phyloP scores from a whole-genome alignment of 1,284 basidiomycete genomes.

The Mycosarcoma mackinlayi region DNA sequence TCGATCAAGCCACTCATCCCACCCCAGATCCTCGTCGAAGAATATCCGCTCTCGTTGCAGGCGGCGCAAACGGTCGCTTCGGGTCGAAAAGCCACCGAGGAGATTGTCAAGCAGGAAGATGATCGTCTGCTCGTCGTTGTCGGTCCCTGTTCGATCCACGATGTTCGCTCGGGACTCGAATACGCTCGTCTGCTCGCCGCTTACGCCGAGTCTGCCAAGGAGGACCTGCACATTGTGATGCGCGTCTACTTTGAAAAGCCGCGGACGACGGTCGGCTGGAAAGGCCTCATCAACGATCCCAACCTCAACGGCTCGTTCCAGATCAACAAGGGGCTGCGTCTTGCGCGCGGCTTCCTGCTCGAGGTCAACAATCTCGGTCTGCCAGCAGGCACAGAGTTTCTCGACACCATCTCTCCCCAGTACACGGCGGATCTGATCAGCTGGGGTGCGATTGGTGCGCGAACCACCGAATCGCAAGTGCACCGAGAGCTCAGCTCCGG shows the following conservation, averaged over 20 bases:
- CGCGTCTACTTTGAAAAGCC: slow-evolving; percentile 68
- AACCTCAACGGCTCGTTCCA: slow-evolving; percentile 83
- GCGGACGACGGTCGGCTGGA: slow-evolving; percentile 96
- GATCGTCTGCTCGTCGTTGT: slow-evolving; percentile 66
- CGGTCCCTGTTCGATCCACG: slow-evolving; percentile 67
- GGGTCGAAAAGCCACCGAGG: slow-evolving; percentile 58
- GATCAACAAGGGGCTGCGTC: slow-evolving; percentile 95
- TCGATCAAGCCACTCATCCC: slow-evolving; percentile 65
- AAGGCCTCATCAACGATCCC: slow-evolving; percentile 94
- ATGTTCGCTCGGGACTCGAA: slow-evolving; percentile 64
- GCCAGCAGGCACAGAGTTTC: slow-evolving; percentile 69
- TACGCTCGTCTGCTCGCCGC: slow-evolving; percentile 74
- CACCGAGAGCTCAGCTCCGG: slow-evolving; percentile 86
- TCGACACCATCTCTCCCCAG: slow-evolving; percentile 86
- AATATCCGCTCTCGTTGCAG: slow-evolving; percentile 59
- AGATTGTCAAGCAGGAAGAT: slow-evolving; percentile 59
- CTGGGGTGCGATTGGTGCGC: slow-evolving; percentile 91
- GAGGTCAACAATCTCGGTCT: slow-evolving; percentile 70
- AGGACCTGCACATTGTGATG: slow-evolving; percentile 95
- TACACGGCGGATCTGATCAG: slow-evolving; percentile 95
- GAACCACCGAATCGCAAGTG: slow-evolving; percentile 88
- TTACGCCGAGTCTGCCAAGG: slow-evolving; percentile 82
- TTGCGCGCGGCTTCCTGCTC: slow-evolving; percentile 86
- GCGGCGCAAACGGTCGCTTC: slow-evolving; percentile 58
- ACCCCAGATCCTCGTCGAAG: slow-evolving; percentile 65